Conservation (phyloP, 2,329 filamentous ascomycete genomes). For the Mollisiaceae sp. region DNA sequence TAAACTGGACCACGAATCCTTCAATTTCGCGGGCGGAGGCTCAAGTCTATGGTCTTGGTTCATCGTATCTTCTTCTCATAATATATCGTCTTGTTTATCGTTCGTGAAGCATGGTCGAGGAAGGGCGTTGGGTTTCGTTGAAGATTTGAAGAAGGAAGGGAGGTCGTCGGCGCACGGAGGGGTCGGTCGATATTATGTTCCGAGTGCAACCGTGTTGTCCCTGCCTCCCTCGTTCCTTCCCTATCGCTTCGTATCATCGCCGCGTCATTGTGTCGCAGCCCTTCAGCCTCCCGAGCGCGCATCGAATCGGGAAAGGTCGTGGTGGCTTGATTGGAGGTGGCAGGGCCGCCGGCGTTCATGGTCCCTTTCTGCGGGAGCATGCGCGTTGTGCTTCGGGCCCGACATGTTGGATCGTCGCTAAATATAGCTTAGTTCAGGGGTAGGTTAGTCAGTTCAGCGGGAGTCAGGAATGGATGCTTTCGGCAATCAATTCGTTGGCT, state of each 20-base stretch:
- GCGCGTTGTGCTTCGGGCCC: neutral
- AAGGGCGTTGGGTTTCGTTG: neutral
- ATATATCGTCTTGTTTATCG: neutral
- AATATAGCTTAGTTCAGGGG: neutral
- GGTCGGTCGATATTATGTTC: conserved; percentile 1
- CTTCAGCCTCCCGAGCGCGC: neutral
- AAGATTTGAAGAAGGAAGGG: neutral
- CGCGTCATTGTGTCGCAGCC: neutral
- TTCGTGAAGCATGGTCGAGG: neutral
- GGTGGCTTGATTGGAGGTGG: neutral
- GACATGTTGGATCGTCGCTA: neutral
- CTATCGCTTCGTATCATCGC: neutral
- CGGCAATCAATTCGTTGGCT: neutral
- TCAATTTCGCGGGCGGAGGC: neutral
- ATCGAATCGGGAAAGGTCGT: neutral
- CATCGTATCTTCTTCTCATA: neutral
- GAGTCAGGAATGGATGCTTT: no score
- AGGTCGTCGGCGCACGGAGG: neutral
- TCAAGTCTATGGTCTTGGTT: neutral
- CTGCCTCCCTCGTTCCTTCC: neutral
- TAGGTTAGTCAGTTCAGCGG: neutral
- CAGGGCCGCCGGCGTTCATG: neutral
- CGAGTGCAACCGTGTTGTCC: neutral
- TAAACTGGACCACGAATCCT: neutral
- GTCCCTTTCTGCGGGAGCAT: neutral